phyloP scores from a whole-genome alignment of 805 yeast species.

The Candida alai region DNA sequence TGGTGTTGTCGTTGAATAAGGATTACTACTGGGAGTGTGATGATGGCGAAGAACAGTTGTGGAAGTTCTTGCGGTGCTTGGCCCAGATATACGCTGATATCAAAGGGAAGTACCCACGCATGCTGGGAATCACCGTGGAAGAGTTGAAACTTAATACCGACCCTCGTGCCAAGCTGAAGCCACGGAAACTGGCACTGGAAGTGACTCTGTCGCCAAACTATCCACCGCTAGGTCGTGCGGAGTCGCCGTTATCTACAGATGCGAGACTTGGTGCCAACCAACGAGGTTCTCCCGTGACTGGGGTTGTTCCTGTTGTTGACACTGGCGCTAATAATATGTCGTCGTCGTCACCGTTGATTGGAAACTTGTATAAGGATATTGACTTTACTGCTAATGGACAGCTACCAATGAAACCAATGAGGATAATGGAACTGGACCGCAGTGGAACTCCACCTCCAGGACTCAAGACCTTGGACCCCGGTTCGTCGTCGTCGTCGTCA shows the following conservation, averaged over 20 bases:
- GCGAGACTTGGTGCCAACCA: too few relatives aligned
- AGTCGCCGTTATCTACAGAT: too few relatives aligned
- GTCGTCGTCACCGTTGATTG: too few relatives aligned
- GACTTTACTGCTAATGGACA: constrained; percentile 43
- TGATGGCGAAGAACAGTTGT: constrained; percentile 35
- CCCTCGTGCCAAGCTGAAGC: neutral
- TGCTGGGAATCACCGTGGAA: constrained; percentile 25
- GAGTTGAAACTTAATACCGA: neutral
- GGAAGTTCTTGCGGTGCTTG: constrained; percentile 33
- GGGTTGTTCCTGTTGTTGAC: too few relatives aligned
- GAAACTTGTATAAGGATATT: constrained; percentile 28
- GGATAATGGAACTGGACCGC: constrained; percentile 29
- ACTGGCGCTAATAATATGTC: too few relatives aligned
- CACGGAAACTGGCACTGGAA: neutral
- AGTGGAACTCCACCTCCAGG: too few relatives aligned
- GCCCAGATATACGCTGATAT: constrained; percentile 29
- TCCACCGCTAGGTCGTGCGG: too few relatives aligned
- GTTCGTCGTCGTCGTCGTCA: neutral
- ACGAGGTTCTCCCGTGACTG: too few relatives aligned
- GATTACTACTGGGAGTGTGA: constrained; percentile 70
- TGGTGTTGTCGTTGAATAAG: constrained; percentile 62
- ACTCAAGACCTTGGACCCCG: too few relatives aligned
- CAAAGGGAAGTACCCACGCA: constrained; percentile 34
- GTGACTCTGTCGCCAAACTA: neutral
- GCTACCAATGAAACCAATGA: constrained; percentile 41